Evolutionary conservation across 1,284 basidiomycete genomes (phyloP).

Genomic region (Anthracocystis walkeri): DNA sequence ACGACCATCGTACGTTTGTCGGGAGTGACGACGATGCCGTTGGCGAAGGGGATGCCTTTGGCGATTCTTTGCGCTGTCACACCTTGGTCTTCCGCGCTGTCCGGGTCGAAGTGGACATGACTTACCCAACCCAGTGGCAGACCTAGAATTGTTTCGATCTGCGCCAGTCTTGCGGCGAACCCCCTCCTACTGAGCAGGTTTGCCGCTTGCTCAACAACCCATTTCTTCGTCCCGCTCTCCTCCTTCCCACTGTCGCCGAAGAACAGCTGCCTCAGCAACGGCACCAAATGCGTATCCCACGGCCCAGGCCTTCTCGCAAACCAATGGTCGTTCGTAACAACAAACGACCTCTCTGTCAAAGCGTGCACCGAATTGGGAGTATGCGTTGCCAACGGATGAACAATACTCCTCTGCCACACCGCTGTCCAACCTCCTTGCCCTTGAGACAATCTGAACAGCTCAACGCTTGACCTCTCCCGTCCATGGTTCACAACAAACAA

Average conservation of each 20-base stretch:
- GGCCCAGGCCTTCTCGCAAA: slow-evolving; percentile 74
- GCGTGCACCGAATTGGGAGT: slow-evolving; percentile 76
- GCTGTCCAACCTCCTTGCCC: slow-evolving; percentile 16
- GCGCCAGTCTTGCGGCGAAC: slow-evolving; percentile 60
- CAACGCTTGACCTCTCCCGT: slow-evolving; percentile 11
- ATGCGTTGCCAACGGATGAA: slow-evolving; percentile 45
- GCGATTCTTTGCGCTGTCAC: slow-evolving; percentile 69
- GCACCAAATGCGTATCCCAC: slow-evolving; percentile 4
- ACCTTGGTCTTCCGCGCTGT: background rate
- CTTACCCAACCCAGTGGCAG: slow-evolving; percentile 75
- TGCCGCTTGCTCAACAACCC: background rate
- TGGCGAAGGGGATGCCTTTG: slow-evolving; percentile 76
- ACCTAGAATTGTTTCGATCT: slow-evolving; percentile 74
- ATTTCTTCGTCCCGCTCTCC: background rate
- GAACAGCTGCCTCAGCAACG: slow-evolving; percentile 6
- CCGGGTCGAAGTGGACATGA: slow-evolving; percentile 40
- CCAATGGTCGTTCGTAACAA: slow-evolving; percentile 78
- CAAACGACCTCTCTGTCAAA: slow-evolving; percentile 76
- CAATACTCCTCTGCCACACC: slow-evolving; percentile 17
- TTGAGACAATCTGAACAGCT: slow-evolving; percentile 29
- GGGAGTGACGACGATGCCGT: slow-evolving; percentile 76
- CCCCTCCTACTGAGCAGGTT: background rate
- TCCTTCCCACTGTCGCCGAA: background rate
- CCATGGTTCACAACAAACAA: slow-evolving; percentile 43
- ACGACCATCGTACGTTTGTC: slow-evolving; percentile 74